Evolutionary conservation across 805 yeast species (phyloP).

Genomic region (Candida xyloterini): DNA sequence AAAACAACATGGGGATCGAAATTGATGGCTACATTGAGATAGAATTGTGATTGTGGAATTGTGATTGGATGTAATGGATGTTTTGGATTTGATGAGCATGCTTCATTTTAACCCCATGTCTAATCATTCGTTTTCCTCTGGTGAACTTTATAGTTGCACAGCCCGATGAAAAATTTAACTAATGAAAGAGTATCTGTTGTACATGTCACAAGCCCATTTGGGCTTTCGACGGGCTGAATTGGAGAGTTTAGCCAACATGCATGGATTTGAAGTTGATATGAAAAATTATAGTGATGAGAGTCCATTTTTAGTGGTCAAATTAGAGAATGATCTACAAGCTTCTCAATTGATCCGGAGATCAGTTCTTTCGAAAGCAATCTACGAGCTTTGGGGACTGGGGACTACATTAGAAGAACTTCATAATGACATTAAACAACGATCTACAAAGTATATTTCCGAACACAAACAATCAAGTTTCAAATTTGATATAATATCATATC

Average conservation of each 20-base stretch:
- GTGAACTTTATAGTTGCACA: conserved; percentile 2
- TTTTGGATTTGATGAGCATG: too few species aligned
- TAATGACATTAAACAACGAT: conserved; percentile 38
- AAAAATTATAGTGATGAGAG: conserved; percentile 50
- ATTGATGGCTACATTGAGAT: too few species aligned
- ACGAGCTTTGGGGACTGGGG: conserved; percentile 84
- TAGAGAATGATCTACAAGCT: conserved; percentile 70
- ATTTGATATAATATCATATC: conserved; percentile 77
- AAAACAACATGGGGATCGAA: neutral
- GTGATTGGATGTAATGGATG: too few species aligned
- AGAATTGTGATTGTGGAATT: too few species aligned
- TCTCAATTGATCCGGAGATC: conserved; percentile 59
- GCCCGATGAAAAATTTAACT: conserved; percentile 9
- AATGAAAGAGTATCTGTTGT: conserved; percentile 66
- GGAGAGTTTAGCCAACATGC: conserved; percentile 73
- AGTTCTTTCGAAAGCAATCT: conserved; percentile 69
- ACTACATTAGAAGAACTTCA: conserved; percentile 55
- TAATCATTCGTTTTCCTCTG: neutral
- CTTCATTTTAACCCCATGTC: neutral
- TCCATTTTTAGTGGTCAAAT: conserved; percentile 71
- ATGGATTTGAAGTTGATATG: conserved; percentile 56
- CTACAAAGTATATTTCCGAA: conserved; percentile 25
- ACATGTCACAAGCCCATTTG: conserved; percentile 81
- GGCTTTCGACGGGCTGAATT: conserved; percentile 79
- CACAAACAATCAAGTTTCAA: conserved; percentile 59